phyloP scores from a whole-genome alignment of 164 flowering plant species.

The Annona squamosa region DNA sequence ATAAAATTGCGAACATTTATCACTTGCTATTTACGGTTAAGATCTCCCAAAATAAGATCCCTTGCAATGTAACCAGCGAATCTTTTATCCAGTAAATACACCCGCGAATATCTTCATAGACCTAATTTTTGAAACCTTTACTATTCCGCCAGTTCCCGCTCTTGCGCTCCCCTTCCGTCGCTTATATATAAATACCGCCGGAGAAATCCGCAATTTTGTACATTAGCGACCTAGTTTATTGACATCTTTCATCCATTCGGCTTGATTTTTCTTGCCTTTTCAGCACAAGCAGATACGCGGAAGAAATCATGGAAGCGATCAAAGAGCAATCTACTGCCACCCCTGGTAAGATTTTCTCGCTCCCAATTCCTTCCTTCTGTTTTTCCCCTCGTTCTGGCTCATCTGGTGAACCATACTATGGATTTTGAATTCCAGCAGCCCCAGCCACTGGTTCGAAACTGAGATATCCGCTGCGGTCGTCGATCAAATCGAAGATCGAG shows the following conservation, averaged over 20 bases:
- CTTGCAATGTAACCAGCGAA: not conserved
- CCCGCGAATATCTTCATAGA: not conserved
- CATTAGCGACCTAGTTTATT: not conserved
- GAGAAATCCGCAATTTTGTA: not conserved
- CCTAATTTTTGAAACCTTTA: constrained; percentile 12
- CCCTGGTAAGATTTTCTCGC: constrained; percentile 21
- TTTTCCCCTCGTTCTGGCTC: not conserved
- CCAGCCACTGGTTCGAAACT: constrained; percentile 30
- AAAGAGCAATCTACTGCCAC: constrained; percentile 30
- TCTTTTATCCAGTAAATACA: not conserved
- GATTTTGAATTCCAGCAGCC: constrained; percentile 11
- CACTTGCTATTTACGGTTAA: not conserved
- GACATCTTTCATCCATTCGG: not conserved
- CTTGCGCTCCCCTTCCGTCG: not conserved
- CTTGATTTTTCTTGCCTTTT: not conserved
- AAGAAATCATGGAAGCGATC: constrained; percentile 27
- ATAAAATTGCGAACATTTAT: no score
- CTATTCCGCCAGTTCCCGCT: constrained; percentile 13
- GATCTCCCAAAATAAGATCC: not conserved
- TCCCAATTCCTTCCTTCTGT: not conserved
- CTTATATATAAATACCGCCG: no score
- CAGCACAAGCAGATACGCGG: not conserved
- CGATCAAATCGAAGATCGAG: constrained; percentile 41
- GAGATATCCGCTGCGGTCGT: constrained; percentile 67
- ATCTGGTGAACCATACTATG: not conserved